Evolutionary conservation across 2,329 filamentous ascomycete species (phyloP).

Genomic region (Curvularia sp.): DNA sequence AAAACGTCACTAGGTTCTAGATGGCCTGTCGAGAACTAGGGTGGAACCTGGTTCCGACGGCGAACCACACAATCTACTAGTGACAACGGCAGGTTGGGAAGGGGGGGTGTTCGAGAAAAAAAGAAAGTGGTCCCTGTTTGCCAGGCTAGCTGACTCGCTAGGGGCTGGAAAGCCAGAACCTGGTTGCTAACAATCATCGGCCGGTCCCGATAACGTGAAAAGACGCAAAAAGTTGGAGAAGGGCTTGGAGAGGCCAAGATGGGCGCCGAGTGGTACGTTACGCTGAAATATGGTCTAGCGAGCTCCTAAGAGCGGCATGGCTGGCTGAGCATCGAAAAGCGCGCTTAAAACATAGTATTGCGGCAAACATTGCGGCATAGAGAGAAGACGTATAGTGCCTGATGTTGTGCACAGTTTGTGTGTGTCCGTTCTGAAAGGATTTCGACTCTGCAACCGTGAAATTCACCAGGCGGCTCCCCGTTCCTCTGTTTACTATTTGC

Average conservation of each 20-base stretch:
- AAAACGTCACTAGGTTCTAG: constrained; percentile 7
- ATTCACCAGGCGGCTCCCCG: constrained; percentile 12
- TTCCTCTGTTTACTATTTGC: constrained; percentile 10
- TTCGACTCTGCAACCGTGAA: constrained; percentile 12
- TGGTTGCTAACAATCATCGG: neutral
- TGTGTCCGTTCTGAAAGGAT: neutral
- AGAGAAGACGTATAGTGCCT: neutral
- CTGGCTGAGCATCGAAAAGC: neutral
- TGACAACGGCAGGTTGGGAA: constrained; percentile 10
- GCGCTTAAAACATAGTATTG: neutral
- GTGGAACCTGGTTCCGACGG: constrained; percentile 4
- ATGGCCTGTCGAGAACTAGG: constrained; percentile 10
- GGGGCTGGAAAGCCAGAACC: neutral
- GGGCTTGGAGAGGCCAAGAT: constrained; percentile 1
- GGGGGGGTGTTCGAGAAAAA: constrained; percentile 6
- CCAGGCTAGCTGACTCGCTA: constrained; percentile 10
- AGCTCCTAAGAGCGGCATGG: neutral
- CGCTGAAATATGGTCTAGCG: neutral
- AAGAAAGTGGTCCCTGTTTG: constrained; percentile 3
- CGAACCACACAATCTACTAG: constrained; percentile 12
- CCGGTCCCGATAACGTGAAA: neutral
- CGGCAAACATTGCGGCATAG: neutral
- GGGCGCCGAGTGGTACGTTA: constrained; percentile 1
- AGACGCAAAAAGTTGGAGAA: constrained; percentile 3
- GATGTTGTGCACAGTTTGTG: constrained; percentile 2